phyloP scores from a whole-genome alignment of 1,284 basidiomycete genomes.

The Clitocybe nebularis region DNA sequence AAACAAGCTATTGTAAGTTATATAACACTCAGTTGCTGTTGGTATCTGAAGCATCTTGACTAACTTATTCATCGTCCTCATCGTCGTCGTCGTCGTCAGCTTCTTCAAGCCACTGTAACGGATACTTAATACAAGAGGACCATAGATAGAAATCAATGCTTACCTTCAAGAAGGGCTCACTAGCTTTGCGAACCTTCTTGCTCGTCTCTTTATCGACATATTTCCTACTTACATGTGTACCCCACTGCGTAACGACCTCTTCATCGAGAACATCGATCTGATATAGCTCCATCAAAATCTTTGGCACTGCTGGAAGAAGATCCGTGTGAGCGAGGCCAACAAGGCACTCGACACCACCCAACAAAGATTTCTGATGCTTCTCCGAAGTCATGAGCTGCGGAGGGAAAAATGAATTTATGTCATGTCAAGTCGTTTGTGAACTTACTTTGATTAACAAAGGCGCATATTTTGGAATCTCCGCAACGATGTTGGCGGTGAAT shows the following conservation, averaged over 20 bases:
- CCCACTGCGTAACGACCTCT: slow-evolving; percentile 89
- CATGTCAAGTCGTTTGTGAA: slow-evolving; percentile 2
- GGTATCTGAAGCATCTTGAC: too few relatives aligned
- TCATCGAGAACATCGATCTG: slow-evolving; percentile 93
- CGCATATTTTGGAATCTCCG: slow-evolving; percentile 73
- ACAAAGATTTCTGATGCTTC: slow-evolving; percentile 93
- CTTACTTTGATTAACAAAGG: slow-evolving; percentile 81
- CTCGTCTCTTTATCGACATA: slow-evolving; percentile 94
- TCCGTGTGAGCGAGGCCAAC: slow-evolving; percentile 71
- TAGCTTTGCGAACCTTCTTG: slow-evolving; percentile 95
- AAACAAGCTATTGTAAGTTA: too few relatives aligned
- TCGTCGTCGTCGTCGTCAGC: slow-evolving; percentile 55
- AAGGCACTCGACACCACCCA: slow-evolving; percentile 87
- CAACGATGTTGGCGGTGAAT: slow-evolving; percentile 75
- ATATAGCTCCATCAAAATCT: slow-evolving; percentile 94
- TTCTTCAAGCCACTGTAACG: slow-evolving; percentile 51
- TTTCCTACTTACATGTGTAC: slow-evolving; percentile 96
- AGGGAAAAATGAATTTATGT: not conserved
- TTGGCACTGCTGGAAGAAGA: slow-evolving; percentile 70
- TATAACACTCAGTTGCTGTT: too few relatives aligned
- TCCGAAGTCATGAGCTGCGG: slow-evolving; percentile 73
- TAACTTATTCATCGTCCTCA: slow-evolving; percentile 16
- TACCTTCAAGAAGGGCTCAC: slow-evolving; percentile 90
- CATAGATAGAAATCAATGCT: slow-evolving; percentile 10
- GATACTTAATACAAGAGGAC: slow-evolving; percentile 12